Evolutionary conservation across 495 filamentous ascomycete species (phyloP).

Genomic region (Oleoguttula mirabilis): DNA sequence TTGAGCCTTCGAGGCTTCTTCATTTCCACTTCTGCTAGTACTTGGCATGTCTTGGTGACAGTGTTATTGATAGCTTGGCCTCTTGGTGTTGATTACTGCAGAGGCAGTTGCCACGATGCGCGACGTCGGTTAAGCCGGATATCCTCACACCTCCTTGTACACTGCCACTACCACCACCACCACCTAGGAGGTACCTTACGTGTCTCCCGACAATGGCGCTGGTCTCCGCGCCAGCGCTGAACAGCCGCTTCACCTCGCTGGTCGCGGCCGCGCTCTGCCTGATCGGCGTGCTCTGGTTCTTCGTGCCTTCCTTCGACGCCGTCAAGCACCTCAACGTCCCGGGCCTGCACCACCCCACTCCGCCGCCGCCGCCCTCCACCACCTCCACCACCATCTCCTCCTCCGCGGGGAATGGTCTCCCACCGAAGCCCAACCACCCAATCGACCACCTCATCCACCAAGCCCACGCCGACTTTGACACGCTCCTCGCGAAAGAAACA

Average conservation of each 20-base stretch:
- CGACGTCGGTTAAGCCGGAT: too few species aligned
- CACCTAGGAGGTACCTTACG: too few species aligned
- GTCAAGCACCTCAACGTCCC: constrained; percentile 3
- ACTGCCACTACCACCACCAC: too few species aligned
- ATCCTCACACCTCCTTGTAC: too few species aligned
- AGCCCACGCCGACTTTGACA: constrained; percentile 16
- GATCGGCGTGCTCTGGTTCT: constrained; percentile 2
- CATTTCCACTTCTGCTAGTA: too few species aligned
- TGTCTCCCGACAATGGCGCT: constrained; percentile 1
- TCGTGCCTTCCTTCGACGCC: constrained; percentile 2
- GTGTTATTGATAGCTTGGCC: too few species aligned
- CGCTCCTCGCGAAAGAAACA: constrained; percentile 24
- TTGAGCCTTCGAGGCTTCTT: too few species aligned
- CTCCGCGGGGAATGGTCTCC: not conserved
- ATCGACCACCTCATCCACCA: constrained; percentile 27
- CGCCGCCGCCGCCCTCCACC: not conserved
- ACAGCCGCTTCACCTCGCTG: constrained; percentile 15
- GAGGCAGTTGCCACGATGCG: too few species aligned
- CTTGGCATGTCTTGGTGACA: too few species aligned
- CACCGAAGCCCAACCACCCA: constrained; percentile 19
- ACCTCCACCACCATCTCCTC: not conserved
- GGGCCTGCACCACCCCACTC: not conserved
- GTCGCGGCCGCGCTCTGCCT: constrained; percentile 6
- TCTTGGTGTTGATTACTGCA: too few species aligned
- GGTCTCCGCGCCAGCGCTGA: constrained; percentile 10